Percentiles rank a stretch among this genome's conserved stretches.
These are phyloP conservation scores for Serendipita sp. DNA, from an alignment of 768 basidiomycete genomes.

Conservation along the genomic window DNA sequence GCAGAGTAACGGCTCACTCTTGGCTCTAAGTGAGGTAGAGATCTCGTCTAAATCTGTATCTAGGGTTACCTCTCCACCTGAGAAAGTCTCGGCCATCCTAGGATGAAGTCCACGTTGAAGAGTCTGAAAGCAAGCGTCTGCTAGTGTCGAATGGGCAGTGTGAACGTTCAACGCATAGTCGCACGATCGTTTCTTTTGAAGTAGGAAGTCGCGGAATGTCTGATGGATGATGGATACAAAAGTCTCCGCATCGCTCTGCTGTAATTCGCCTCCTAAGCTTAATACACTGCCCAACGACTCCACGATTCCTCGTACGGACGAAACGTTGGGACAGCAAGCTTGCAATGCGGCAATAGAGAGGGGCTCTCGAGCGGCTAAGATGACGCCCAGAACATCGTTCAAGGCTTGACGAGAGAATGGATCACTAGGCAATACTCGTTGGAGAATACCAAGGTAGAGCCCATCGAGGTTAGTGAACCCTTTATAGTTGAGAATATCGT, in stretches of 20 bases:
- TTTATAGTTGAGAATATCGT: neutral
- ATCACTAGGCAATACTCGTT: neutral
- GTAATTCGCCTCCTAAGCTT: neutral
- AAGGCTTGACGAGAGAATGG: neutral
- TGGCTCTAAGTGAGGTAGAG: no score
- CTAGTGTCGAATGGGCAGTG: neutral
- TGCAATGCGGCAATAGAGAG: neutral
- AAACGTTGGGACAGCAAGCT: neutral
- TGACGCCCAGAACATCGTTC: neutral
- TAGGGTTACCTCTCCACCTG: no score
- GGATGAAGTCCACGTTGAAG: no score
- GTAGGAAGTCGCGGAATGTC: slow-evolving; percentile 4
- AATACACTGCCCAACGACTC: neutral
- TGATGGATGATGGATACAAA: neutral
- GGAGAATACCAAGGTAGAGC: neutral
- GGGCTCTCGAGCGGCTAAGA: neutral
- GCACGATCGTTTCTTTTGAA: neutral
- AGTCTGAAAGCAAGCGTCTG: neutral
- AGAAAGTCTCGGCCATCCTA: no score
- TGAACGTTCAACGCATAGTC: neutral
- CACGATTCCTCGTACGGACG: neutral
- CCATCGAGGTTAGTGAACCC: neutral
- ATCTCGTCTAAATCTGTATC: no score
- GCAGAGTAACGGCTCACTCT: no score
- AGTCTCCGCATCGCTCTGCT: neutral